Percentiles rank a stretch among this genome's conserved stretches.
phyloP scores from a whole-genome alignment of 768 basidiomycete genomes.

The Lepiota brunneoincarnata region DNA sequence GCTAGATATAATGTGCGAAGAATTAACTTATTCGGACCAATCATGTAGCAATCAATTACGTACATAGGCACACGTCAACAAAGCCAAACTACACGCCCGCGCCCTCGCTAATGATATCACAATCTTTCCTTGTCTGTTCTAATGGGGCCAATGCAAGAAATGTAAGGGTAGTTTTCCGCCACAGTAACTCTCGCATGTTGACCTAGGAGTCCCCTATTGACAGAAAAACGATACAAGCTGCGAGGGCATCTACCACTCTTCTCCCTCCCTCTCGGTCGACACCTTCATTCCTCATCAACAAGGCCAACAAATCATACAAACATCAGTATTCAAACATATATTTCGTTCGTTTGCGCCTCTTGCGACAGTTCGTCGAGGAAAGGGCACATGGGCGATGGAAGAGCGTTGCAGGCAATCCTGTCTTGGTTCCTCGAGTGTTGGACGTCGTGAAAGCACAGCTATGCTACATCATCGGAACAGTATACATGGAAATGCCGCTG shows the following conservation, averaged over 20 bases:
- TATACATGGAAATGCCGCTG: conserved; percentile 98
- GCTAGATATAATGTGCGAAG: too few species aligned
- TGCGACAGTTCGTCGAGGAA: conserved; percentile 40
- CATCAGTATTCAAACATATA: conserved; percentile 60
- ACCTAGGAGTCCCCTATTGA: neutral
- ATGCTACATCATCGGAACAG: conserved; percentile 91
- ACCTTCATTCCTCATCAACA: conserved; percentile 45
- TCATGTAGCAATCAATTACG: neutral
- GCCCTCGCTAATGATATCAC: neutral
- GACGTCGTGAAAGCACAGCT: conserved; percentile 83
- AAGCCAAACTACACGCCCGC: conserved; percentile 25
- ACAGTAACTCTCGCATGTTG: conserved; percentile 10
- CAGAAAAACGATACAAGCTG: neutral
- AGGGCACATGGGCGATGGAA: conserved; percentile 40
- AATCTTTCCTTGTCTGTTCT: neutral
- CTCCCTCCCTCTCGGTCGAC: conserved; percentile 31
- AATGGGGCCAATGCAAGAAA: conserved; percentile 2
- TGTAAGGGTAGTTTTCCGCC: conserved; percentile 17
- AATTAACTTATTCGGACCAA: too few species aligned
- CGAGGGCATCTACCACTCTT: conserved; percentile 31
- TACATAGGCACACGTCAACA: conserved; percentile 26
- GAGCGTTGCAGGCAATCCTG: conserved; percentile 56
- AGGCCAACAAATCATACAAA: conserved; percentile 45
- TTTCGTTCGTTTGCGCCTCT: conserved; percentile 41
- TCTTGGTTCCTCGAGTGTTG: conserved; percentile 75